Evolutionary conservation across 2,329 filamentous ascomycete species (phyloP), one percentile per base, ranked within the genome.

Genomic region (Juglanconis juglandina): DNA sequence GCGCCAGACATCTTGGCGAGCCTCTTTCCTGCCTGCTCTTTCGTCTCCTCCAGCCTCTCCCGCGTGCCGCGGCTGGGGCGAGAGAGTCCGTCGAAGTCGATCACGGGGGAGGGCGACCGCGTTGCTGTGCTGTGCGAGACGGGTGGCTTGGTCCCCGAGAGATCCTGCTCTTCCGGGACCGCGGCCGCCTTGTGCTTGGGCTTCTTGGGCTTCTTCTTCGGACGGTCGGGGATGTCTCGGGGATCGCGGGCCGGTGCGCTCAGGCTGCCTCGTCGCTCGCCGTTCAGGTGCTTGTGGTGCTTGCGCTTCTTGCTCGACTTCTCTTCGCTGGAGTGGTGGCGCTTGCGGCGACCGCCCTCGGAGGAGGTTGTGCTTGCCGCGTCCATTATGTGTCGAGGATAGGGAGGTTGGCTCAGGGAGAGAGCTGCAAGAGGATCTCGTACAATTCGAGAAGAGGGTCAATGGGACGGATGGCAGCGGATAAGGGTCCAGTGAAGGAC

Each of bases 41-140:
- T 73, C 13, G 73, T 80, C 66, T 88, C 85, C 53, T 87, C 83
- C 5, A 83, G 76, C 39, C 86, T 79, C 64, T 83, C 81, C 50
- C 87, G 82, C 1, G 89, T 91, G 59, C 89, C 89, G 39, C 75
- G 75, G 67, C 82, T 84, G 5, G 84, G 83, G 57, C 83, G 77
- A 68, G 82, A 86, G 55, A 87, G 76, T 2, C 85, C 85, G 68
- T 87, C 84, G 65, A 82, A 83, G 69, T 87, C 84, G 65, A 87
- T 85, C 44, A 86, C 75, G 13, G 84, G 84, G 61, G 78, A 83
- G 5, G 81, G 81, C 5, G 81, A 81, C 34, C 79, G 73, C 2
- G 76, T 77, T 34, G 67, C 17, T 11, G 53, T 55, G 10, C 53
- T 53, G 54, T 46, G 48, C 1, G 55, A 44, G n/a, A 35, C 33